A percentile compares a stretch with the other conserved stretches of the same genome.
Conservation (phyloP, 1,284 basidiomycete genomes). For the Pyrrhoderma lamaoense region DNA sequence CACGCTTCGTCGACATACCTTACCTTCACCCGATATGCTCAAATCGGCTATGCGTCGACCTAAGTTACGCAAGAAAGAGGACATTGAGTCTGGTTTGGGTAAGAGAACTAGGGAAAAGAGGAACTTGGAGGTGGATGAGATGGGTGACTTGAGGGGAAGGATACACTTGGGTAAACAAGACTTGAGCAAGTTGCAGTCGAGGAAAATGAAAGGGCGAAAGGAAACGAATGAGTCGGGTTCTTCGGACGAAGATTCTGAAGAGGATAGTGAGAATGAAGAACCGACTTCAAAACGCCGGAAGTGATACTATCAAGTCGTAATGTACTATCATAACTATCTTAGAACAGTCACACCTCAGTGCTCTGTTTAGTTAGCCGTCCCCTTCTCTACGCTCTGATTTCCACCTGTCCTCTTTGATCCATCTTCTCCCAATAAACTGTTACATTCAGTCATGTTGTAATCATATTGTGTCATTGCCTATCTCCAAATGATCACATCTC, state of each 20-base stretch:
- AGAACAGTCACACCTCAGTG: too few relatives aligned
- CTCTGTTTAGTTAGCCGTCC: neutral
- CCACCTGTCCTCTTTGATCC: too few relatives aligned
- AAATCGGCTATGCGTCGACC: constrained; percentile 78
- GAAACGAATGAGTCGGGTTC: constrained; percentile 30
- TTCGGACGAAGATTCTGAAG: constrained; percentile 20
- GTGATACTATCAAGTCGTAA: neutral
- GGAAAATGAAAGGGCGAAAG: constrained; percentile 90
- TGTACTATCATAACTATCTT: too few relatives aligned
- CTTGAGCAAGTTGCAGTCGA: constrained; percentile 75
- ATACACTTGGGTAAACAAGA: constrained; percentile 92
- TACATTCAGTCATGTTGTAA: too few relatives aligned
- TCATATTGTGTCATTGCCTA: too few relatives aligned
- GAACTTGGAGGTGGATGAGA: constrained; percentile 95
- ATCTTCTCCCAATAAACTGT: too few relatives aligned
- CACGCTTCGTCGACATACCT: constrained; percentile 65
- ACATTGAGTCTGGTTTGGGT: constrained; percentile 80
- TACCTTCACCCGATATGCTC: constrained; percentile 73
- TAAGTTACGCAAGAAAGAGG: constrained; percentile 74
- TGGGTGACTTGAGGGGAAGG: constrained; percentile 91
- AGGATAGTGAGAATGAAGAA: constrained; percentile 6
- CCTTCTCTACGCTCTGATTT: neutral
- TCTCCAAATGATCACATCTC: too few relatives aligned
- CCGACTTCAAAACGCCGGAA: constrained; percentile 4
- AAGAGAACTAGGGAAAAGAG: constrained; percentile 82